Evolutionary conservation across 139 green algal species (phyloP), one percentile per base, ranked within the genome.

Genomic region (Chlorella sp.): DNA sequence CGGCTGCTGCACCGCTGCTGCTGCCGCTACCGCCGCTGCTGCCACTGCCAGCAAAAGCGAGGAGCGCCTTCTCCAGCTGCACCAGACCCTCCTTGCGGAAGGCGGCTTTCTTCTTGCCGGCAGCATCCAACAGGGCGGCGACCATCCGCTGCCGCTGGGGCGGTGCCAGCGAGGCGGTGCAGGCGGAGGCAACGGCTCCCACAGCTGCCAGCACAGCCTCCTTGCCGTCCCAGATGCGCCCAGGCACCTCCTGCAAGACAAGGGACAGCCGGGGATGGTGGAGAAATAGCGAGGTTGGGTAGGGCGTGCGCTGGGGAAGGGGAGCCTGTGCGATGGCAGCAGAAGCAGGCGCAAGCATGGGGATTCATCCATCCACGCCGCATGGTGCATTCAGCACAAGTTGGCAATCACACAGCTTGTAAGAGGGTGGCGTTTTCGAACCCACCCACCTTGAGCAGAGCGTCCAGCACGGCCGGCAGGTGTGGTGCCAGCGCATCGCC

Each of bases 201-300:
- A 94, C 22, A 22, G 93, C 91, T 7, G 69, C 68, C 54, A 96
- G 83, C 73, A 97, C 26, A 44, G 32, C 58, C 85, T 96, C 92
- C 85, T 97, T 97, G 75, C 94, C 94, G 19, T 97, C 93, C 94
- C 94, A 97, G 73, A 97, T 85, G 72, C 93, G 85, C 1, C 93
- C 92, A 0, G 87, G 85, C 60, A 94, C 67, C 68, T 91, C 87
- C 64, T 82, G 78, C 51, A 48, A 79, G 0, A 56, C n/a, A 90
- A 54, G 22, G n/a, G n/a, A n/a, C n/a, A n/a, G n/a, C n/a, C n/a
- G n/a, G n/a, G n/a, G n/a, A n/a, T n/a, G n/a, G n/a, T n/a, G n/a
- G n/a, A n/a, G n/a, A n/a, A n/a, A n/a, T n/a, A n/a, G n/a, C n/a
- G n/a, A n/a, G n/a, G n/a, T n/a, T n/a, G n/a, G n/a, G n/a, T n/a